phyloP scores from a whole-genome alignment of 2,329 filamentous ascomycete species.

The Diaporthe humulicola region DNA sequence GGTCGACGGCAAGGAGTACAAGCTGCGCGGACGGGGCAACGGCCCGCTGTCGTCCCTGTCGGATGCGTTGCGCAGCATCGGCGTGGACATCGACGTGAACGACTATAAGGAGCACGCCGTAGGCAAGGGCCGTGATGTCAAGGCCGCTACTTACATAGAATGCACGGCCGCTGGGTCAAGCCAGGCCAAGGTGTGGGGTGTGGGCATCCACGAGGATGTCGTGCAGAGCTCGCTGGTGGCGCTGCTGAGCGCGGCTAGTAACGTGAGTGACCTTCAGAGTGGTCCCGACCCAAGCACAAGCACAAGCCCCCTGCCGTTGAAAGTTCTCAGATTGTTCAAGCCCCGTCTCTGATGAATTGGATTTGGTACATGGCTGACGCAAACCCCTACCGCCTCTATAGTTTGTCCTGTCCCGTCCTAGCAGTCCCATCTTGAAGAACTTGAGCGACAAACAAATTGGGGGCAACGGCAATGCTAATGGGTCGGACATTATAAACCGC shows the following conservation, averaged over 20 bases:
- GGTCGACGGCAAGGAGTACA: slow-evolving; percentile 84
- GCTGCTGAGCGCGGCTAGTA: slow-evolving; percentile 85
- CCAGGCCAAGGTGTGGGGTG: slow-evolving; percentile 83
- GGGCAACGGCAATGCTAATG: slow-evolving; percentile 43
- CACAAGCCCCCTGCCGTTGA: slow-evolving; percentile 28
- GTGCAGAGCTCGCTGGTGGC: slow-evolving; percentile 91
- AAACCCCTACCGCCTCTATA: slow-evolving; percentile 51
- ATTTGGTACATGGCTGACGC: slow-evolving; percentile 17
- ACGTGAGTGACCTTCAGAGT: slow-evolving; percentile 69
- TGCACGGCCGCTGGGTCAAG: slow-evolving; percentile 78
- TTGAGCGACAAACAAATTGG: slow-evolving; percentile 50
- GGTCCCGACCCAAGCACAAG: slow-evolving; percentile 17
- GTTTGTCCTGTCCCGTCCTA: slow-evolving; percentile 76
- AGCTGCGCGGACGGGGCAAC: slow-evolving; percentile 84
- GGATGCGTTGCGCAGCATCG: slow-evolving; percentile 81
- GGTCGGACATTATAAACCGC: slow-evolving; percentile 47
- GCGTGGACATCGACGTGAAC: slow-evolving; percentile 88
- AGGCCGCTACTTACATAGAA: slow-evolving; percentile 96
- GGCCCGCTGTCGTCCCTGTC: slow-evolving; percentile 92
- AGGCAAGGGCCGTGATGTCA: slow-evolving; percentile 82
- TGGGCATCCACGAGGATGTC: slow-evolving; percentile 93
- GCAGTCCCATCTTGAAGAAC: slow-evolving; percentile 73
- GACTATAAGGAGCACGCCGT: slow-evolving; percentile 98
- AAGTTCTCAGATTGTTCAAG: slow-evolving; percentile 27
- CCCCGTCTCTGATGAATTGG: slow-evolving; percentile 25